phyloP scores from a whole-genome alignment of 2,329 filamentous ascomycete genomes.

The Fusarium multiceps region DNA sequence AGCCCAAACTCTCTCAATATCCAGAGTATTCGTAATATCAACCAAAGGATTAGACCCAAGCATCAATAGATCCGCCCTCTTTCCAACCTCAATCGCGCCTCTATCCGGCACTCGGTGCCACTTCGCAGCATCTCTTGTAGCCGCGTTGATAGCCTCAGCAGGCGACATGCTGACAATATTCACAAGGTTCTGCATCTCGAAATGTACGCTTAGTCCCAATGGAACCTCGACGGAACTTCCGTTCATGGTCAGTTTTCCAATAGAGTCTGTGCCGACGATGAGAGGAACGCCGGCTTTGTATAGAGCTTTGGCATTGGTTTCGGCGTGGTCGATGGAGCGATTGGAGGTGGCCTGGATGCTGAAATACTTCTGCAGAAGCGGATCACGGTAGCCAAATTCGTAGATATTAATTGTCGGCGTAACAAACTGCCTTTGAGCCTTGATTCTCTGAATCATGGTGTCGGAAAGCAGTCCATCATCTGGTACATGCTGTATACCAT shows the following conservation, averaged over 20 bases:
- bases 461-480: not conserved
- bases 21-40: not conserved
- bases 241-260: not conserved
- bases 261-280: not conserved
- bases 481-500: not conserved
- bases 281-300: not conserved
- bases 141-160: not conserved
- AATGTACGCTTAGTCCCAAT: rapidly evolving
- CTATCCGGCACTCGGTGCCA: not conserved
- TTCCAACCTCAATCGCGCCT: not conserved
- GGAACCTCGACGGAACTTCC: not conserved
- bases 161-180: not conserved
- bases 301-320: not conserved
- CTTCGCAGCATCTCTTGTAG: not conserved
- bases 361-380: not conserved
- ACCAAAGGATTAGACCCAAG: not conserved
- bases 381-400: not conserved
- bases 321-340: not conserved
- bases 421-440: not conserved
- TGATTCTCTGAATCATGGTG: not conserved
- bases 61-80: not conserved
- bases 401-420: not conserved
- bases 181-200: not conserved
- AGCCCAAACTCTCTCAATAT: not conserved
- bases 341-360: not conserved